Evolutionary conservation across 2,329 filamentous ascomycete genomes (phyloP).

Genomic region (Botrytis fabae): DNA sequence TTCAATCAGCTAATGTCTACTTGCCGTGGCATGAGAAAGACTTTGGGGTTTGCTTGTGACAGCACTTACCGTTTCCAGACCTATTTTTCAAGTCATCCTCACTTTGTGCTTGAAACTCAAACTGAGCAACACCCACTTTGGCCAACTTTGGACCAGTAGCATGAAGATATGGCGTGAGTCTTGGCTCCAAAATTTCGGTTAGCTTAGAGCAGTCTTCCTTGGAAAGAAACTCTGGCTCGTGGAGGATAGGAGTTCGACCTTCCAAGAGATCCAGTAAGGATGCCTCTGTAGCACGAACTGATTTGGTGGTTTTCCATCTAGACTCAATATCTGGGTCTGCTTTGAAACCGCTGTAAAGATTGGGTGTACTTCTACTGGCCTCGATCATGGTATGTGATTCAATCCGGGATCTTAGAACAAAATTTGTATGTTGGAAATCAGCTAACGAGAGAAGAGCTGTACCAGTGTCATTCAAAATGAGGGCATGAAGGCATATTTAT

Average conservation of each 20-base stretch:
- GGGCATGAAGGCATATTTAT: not conserved
- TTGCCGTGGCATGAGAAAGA: not conserved
- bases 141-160: slow-evolving; percentile 10
- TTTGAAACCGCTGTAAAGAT: not conserved
- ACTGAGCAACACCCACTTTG: slow-evolving; percentile 20
- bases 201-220: not conserved
- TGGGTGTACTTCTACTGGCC: not conserved
- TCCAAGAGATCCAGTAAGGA: slow-evolving; percentile 13
- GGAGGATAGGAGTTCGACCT: slow-evolving; percentile 9
- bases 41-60: too few species aligned
- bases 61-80: slow-evolving; percentile 13
- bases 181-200: not conserved
- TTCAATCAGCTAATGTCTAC: not conserved
- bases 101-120: slow-evolving; percentile 18
- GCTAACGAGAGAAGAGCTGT: not conserved
- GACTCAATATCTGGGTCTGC: not conserved
- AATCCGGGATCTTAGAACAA: not conserved
- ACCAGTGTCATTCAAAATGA: not conserved
- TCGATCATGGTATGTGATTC: not conserved
- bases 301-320: slow-evolving; percentile 1
- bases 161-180: slow-evolving; percentile 16
- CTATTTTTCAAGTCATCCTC: slow-evolving; percentile 18
- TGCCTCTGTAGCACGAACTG: not conserved
- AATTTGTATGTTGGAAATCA: not conserved
- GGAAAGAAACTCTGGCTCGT: slow-evolving; percentile 5